Base-by-base conservation (phyloP, 345 rosid species). In the Raphanus raphanistrum region DNA sequence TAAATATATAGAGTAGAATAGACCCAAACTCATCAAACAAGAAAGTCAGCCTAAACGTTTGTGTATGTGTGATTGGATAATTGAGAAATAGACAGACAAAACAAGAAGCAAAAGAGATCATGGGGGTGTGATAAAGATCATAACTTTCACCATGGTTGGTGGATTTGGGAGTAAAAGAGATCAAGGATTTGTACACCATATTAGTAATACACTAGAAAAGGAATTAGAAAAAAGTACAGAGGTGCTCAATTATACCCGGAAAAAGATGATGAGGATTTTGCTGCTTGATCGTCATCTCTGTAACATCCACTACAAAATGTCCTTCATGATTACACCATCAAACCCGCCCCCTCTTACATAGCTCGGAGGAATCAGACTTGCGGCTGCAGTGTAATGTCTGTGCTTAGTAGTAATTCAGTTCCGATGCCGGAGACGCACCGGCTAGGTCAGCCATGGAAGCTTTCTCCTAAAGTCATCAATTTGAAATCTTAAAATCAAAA, bases 221-320 rank as follows among this genome's bases (percentile, higher is more conserved):
- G 13, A 29, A 63, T 8, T 36, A 11, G 6, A 16, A 70, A 33
- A 31, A 21, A 21, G 21, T 9, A 33, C 1, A 33, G 12, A 41
- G 8, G 52, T 6, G 50, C 63, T 16, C 9, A 27, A 31, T n/a
- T 15, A 52, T 7, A 75, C 33, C 25, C 6, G 6, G 10, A 28
- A 71, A 3, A 6, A 28, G 4, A 41, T 28, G 33, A 17, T 65
- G 55, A 29, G 6, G 17, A 13, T 41, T 32, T 32, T 59, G 15
- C 38, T 27, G 73, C 31, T 48, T 45, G 31, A 41, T 66, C 31
- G 8, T 79, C 75, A 79, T 73, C 65, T 68, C n/a, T 31, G 75
- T 36, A 59, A 38, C 75, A 91, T 76, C 92, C 93, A 94, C 82
- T 84, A 87, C 87, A 87, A 79, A 76, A 88, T 89, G 80, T 94